Evolutionary conservation across 345 rosid species (phyloP).

Genomic region (Eucalyptus globulus): DNA sequence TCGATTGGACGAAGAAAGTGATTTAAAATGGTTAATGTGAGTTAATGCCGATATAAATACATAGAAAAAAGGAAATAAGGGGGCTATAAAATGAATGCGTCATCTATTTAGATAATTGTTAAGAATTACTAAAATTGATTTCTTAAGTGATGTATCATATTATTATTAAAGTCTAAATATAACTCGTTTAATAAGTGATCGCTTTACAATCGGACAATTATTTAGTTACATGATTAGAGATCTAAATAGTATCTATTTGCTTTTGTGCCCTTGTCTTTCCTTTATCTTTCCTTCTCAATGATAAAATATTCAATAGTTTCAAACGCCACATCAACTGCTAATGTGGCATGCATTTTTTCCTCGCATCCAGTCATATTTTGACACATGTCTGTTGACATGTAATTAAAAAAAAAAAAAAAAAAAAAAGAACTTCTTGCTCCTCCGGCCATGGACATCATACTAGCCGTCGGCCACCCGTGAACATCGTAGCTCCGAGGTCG

Average conservation of each 20-base stretch:
- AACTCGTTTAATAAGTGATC: background rate
- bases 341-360: fast-evolving
- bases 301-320: background rate
- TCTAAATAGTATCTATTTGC: background rate
- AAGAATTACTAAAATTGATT: background rate
- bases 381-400: background rate
- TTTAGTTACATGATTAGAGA: background rate
- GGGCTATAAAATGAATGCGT: background rate
- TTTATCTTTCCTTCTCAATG: too few relatives aligned
- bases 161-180: background rate
- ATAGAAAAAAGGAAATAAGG: background rate
- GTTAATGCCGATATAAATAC: background rate
- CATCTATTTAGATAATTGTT: background rate
- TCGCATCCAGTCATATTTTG: background rate
- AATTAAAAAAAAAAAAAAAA: background rate
- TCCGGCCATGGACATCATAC: background rate
- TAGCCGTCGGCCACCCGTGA: fast-evolving
- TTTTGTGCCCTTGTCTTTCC: background rate
- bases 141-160: background rate
- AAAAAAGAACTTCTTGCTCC: background rate
- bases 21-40: background rate
- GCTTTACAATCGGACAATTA: background rate
- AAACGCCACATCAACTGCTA: fast-evolving
- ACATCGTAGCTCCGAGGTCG: fast-evolving
- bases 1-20: fast-evolving